Evolutionary conservation across 2,329 filamentous ascomycete species (phyloP), one percentile per base, ranked within the genome.

Genomic region (Botrytis tulipae): DNA sequence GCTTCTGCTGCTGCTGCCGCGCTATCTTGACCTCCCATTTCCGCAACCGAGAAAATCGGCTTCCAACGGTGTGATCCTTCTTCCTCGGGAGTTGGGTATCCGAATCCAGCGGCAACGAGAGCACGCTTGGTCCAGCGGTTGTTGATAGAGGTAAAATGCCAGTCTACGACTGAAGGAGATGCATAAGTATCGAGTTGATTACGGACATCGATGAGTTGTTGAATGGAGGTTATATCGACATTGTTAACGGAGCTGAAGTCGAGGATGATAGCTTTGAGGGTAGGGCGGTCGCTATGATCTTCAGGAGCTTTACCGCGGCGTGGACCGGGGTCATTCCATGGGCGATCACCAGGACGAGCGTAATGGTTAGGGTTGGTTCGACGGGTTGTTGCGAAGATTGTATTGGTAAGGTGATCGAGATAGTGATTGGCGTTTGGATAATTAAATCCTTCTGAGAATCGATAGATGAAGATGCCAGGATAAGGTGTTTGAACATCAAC

Each of bases 41-140:
- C 94, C 3, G 95, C 93, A 35, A 98, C 94, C 80, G 90, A 94
- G 86, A 97, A 98, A 76, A 98, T 94, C n/a, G 94, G 93, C 81
- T 93, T 95, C 95, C 95, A 98, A 74, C 93, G 88, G 76, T 89
- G 72, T 82, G 84, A 10, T 81, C 82, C 37, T 20, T 68, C 75
- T n/a, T 76, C 77, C 22, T 85, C 85, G 20, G 84, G 79, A 0
- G 90, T 89, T 3, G 94, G 94, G 81, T 92, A 94, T 2, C 95
- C 95, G 80, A 98, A 98, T 20, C 95, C 95, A 37, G 92, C 95
- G 2, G 93, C 90, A 6, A 91, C 92, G 61, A 98, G 90, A 7
- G 93, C 95, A 46, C 94, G 92, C 85, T 97, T 97, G 37, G 94
- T 95, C 95, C 95, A 98, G 73, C 93, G 89, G 85, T 96, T 98